phyloP scores from a whole-genome alignment of 208 protist genomes.

The Histomonas meleagridis region DNA sequence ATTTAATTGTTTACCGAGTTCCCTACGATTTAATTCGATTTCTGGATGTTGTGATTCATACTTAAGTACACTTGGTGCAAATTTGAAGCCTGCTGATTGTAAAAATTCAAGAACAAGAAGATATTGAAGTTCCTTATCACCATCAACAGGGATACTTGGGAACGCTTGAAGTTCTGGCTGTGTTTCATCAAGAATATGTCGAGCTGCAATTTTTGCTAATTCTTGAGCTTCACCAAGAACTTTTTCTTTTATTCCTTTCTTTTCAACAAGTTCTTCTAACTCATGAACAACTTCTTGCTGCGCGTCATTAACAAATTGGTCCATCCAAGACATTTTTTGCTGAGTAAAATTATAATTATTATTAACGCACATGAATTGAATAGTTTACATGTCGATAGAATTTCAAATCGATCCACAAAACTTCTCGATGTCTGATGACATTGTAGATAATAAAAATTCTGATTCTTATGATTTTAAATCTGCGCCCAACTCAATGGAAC shows the following conservation, averaged over 20 bases:
- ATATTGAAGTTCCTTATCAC: conserved; percentile 24
- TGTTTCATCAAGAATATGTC: conserved; percentile 26
- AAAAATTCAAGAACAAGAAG: conserved; percentile 19
- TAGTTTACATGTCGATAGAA: too few species aligned
- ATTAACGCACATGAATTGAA: too few species aligned
- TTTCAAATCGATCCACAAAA: too few species aligned
- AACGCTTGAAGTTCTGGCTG: conserved; percentile 31
- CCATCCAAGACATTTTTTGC: background rate
- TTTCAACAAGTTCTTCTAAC: conserved; percentile 8
- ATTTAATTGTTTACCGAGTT: conserved; percentile 10
- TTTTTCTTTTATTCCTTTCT: conserved; percentile 32
- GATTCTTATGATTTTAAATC: too few species aligned
- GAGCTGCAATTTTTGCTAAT: conserved; percentile 9
- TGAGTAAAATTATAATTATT: too few species aligned
- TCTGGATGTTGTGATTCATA: conserved; percentile 28
- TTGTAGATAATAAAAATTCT: too few species aligned
- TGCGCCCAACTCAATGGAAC: too few species aligned
- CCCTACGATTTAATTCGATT: background rate
- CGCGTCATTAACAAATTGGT: background rate
- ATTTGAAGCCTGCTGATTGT: conserved; percentile 37
- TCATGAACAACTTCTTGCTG: conserved; percentile 28
- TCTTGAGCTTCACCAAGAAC: conserved; percentile 25
- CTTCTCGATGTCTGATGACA: too few species aligned
- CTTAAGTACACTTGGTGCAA: background rate
- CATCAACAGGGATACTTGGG: conserved; percentile 25